Evolutionary conservation across 495 filamentous ascomycete species (phyloP), one percentile per base, ranked within the genome.

Genomic region (Penicillium samsonianum): DNA sequence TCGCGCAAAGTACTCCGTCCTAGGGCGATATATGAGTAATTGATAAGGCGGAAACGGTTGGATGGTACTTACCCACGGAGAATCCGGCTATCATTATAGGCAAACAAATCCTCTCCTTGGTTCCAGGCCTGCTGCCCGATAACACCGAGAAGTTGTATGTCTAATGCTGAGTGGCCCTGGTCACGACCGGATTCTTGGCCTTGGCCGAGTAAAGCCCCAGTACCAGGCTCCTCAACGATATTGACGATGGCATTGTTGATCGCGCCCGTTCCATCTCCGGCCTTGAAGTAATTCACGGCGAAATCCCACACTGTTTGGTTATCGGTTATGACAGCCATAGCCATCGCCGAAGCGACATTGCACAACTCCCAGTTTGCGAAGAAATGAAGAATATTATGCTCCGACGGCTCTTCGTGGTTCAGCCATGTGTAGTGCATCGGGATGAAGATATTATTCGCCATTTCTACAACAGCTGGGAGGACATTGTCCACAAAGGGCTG

Each of bases 1-100:
- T 7, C 72, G 80, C 11, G 78, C 82, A 50, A 71, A 83, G 61
- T 84, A 82, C 55, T 84, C 84, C 59, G 77, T 78, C 2, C 81
- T 84, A 38, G n/a, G 17, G 80, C 73, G 30, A 82, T 48, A 49
- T 3, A 22, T 50, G 2, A 50, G 31, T 37, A 50, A 23, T 9
- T 35, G 12, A 5, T 16, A 31, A 50, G 47, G 5, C 10, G 19
- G 17, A 37, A 50, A 31, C 1, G 17, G 16, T 8, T 22, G n/a
- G 2, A 38, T 38, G 7, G 35, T 38, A 17, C 47, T 22, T 50
- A 50, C 47, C 47, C 47, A 16, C 17, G 26, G 47, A 50, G 47
- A 35, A 50, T 50, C n/a, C 28, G 30, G 17, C 30, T 35, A 14
- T 50, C n/a, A 6, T 50, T 33, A 17, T 31, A 33, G 28, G 47